Evolutionary conservation across 805 yeast species (phyloP).

Genomic region (Myxozyma geophila): DNA sequence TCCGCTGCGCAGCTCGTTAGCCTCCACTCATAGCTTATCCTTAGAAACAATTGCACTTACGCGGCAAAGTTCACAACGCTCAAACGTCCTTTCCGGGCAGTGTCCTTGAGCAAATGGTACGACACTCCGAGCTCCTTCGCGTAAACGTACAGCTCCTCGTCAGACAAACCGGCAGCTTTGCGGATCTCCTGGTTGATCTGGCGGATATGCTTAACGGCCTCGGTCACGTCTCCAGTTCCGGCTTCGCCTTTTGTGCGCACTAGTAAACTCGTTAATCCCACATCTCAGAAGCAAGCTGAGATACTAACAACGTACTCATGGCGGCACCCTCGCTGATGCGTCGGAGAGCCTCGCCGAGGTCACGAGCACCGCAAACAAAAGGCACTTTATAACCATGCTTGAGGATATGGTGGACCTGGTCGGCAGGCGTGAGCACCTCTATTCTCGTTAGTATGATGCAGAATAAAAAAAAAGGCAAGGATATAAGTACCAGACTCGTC

Average conservation of each 20-base stretch:
- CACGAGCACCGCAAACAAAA: conserved; percentile 82
- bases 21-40: not conserved
- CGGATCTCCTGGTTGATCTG: conserved; percentile 62
- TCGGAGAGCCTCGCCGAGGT: conserved; percentile 80
- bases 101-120: conserved; percentile 54
- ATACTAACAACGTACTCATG: conserved; percentile 50
- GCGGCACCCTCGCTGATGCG: conserved; percentile 84
- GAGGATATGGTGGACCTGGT: conserved; percentile 64
- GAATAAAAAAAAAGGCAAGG: not conserved
- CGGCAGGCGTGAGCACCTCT: conserved; percentile 84
- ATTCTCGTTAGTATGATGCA: not conserved
- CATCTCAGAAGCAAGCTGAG: not conserved
- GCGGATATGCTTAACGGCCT: conserved; percentile 76
- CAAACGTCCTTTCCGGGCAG: conserved; percentile 60
- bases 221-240: conserved; percentile 85
- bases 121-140: conserved; percentile 68
- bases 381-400: conserved; percentile 69
- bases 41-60: conserved; percentile 7
- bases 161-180: conserved; percentile 50
- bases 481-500: conserved; percentile 60
- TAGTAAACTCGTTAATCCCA: not conserved
- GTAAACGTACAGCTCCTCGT: conserved; percentile 53
- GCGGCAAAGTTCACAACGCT: conserved; percentile 89
- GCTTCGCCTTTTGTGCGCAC: conserved; percentile 86
- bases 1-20: conserved; percentile 48